Evolutionary conservation across 352 stramenopile species (phyloP).

Genomic region (Synura sp.): DNA sequence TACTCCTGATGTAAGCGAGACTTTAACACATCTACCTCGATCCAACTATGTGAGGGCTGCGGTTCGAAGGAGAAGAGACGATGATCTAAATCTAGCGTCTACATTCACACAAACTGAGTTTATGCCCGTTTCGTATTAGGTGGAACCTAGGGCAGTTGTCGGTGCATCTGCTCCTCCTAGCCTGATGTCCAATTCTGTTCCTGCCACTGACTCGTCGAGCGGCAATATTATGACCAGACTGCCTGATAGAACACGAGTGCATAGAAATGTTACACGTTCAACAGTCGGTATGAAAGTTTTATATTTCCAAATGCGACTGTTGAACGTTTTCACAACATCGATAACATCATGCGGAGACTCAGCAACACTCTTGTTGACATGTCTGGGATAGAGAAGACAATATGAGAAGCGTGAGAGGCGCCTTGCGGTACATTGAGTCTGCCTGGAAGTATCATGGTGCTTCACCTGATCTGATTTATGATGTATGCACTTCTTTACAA

Average conservation of each 20-base stretch:
- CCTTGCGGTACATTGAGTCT: conserved; percentile 26
- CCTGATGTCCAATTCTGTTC: neutral
- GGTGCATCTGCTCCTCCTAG: conserved; percentile 12
- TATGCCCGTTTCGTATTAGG: conserved; percentile 24
- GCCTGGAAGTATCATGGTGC: conserved; percentile 25
- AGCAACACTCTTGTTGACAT: conserved; percentile 23
- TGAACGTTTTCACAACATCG: conserved; percentile 24
- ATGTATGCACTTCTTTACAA: conserved; percentile 29
- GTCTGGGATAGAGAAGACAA: conserved; percentile 25
- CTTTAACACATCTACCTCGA: conserved; percentile 26
- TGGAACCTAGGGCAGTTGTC: conserved; percentile 19
- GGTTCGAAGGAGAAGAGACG: conserved; percentile 13
- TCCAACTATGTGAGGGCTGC: conserved; percentile 27
- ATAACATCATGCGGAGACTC: conserved; percentile 29
- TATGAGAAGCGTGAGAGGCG: conserved; percentile 18
- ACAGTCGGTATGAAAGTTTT: conserved; percentile 23
- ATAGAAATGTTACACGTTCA: conserved; percentile 26
- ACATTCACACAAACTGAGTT: conserved; percentile 25
- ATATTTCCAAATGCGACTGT: conserved; percentile 26
- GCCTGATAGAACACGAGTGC: conserved; percentile 20
- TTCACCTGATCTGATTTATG: conserved; percentile 28
- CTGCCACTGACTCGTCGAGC: conserved; percentile 20
- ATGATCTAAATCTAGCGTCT: conserved; percentile 18
- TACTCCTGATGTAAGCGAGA: conserved; percentile 21
- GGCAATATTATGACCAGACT: conserved; percentile 26